A percentile compares a stretch with the other conserved stretches of the same genome.
phyloP scores from a whole-genome alignment of 768 basidiomycete genomes.

The Jaapia argillacea region DNA sequence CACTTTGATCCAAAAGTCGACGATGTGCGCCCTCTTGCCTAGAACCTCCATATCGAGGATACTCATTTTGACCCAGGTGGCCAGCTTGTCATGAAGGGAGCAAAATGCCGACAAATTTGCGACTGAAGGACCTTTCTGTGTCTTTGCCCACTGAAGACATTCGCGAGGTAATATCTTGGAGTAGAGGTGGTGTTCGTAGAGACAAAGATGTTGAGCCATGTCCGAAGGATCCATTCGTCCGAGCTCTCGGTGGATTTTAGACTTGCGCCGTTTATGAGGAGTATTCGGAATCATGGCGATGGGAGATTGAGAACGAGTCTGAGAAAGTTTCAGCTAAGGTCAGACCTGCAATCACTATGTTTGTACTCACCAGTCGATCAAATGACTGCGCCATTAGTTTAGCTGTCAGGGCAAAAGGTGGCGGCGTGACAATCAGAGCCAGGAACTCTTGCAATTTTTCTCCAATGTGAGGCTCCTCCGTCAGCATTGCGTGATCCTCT shows the following conservation, averaged over 20 bases:
- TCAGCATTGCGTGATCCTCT: constrained; percentile 46
- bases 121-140: constrained; percentile 24
- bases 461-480: constrained; percentile 56
- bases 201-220: constrained; percentile 74
- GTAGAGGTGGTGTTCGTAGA: constrained; percentile 65
- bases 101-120: constrained; percentile 44
- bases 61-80: constrained; percentile 57
- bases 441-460: constrained; percentile 49
- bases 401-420: constrained; percentile 33
- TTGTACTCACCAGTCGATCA: constrained; percentile 42
- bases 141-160: constrained; percentile 54
- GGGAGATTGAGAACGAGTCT: too few species aligned
- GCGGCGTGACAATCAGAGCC: constrained; percentile 22
- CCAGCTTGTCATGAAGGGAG: constrained; percentile 50
- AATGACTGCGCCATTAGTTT: constrained; percentile 40
- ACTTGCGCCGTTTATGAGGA: too few species aligned
- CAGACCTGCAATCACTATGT: too few species aligned
- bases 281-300: too few species aligned
- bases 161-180: constrained; percentile 60
- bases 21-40: constrained; percentile 42
- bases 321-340: too few species aligned
- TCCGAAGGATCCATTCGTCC: constrained; percentile 55
- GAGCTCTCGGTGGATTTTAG: too few species aligned
- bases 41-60: constrained; percentile 42
- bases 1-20: constrained; percentile 71